Evolutionary conservation across 2,329 filamentous ascomycete species (phyloP), one percentile per base, ranked within the genome.

Genomic region (Stagonosporopsis vannaccii): DNA sequence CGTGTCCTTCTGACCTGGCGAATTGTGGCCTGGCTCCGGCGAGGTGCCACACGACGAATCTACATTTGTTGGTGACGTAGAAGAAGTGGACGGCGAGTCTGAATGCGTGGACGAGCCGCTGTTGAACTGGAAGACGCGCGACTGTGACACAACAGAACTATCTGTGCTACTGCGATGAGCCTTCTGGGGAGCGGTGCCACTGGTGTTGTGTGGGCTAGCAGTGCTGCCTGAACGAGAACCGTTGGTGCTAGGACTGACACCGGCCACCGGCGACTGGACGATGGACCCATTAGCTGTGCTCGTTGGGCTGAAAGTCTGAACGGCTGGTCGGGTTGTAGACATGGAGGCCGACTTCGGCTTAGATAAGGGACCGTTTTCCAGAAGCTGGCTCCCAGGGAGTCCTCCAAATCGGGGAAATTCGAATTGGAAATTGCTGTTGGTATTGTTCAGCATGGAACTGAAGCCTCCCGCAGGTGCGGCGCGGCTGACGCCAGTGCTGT

Each of bases 381-480:
- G 81, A 12, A 85, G 78, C 58, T 84, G 81, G 4, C 79, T 76
- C 25, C 79, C 80, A 19, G 85, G 53, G 12, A 56, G 83, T 56
- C 87, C 84, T 42, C 95, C 95, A 69, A 99, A 98, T 72, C 90
- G 93, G 62, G 95, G 94, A 63, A 98, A 98, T 65, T 98, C 94
- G 67, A 99, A 98, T 65, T 94, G 89, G 72, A 98, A 98, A 73
- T 90, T 87, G 51, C 88, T 80, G 64, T 87, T 88, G 74, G 80
- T 85, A 42, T 75, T 78, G 20, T 70, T 77, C 54, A 79, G 76
- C 69, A 75, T 75, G 28, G 77, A 77, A 13, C 81, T 81, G 58
- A 80, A 78, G 22, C 78, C 75, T 48, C 73, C 64, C 5, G 75
- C 73, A 35, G 82, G 77, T 12, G 82, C 80, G n/a, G 83, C 82